A percentile compares a stretch with the other conserved stretches of the same genome.
These are phyloP conservation scores for Salmacisia buchloeana DNA, from an alignment of 1,284 basidiomycete species.

Conservation along the genomic window DNA sequence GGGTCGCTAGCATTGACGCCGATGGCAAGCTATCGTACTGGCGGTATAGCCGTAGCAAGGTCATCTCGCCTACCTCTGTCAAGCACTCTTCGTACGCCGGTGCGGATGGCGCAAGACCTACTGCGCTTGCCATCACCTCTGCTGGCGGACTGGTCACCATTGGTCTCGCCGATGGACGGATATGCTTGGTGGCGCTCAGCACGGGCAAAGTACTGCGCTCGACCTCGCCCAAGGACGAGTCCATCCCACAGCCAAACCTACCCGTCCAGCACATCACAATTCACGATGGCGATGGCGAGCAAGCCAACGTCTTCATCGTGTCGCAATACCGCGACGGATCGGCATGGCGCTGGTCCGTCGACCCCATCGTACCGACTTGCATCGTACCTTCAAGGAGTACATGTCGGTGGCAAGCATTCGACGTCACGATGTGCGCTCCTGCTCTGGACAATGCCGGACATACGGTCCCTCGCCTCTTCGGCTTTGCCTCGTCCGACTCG, in stretches of 20 bases:
- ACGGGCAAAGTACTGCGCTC: not conserved
- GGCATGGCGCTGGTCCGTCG: not conserved
- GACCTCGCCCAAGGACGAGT: not conserved
- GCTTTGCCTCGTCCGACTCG: not conserved
- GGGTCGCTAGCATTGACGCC: slow-evolving; percentile 4
- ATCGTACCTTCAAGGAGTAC: not conserved
- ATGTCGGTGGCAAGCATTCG: not conserved
- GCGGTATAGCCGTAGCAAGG: not conserved
- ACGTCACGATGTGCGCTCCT: not conserved
- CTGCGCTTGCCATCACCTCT: not conserved
- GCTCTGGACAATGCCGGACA: slow-evolving; percentile 4
- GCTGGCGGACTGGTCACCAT: not conserved
- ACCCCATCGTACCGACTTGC: not conserved
- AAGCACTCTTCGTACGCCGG: not conserved
- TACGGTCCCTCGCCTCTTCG: not conserved
- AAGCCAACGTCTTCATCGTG: not conserved
- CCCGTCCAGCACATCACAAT: slow-evolving; percentile 4
- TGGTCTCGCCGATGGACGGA: not conserved
- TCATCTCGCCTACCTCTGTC: not conserved
- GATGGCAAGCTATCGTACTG: not conserved
- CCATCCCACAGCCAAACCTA: not conserved
- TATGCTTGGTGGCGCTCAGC: not conserved
- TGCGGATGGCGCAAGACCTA: not conserved
- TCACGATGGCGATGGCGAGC: slow-evolving; percentile 1
- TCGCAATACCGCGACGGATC: slow-evolving; percentile 3